phyloP scores from a whole-genome alignment of 2,329 filamentous ascomycete genomes.

The Teratosphaeria gauchensis region DNA sequence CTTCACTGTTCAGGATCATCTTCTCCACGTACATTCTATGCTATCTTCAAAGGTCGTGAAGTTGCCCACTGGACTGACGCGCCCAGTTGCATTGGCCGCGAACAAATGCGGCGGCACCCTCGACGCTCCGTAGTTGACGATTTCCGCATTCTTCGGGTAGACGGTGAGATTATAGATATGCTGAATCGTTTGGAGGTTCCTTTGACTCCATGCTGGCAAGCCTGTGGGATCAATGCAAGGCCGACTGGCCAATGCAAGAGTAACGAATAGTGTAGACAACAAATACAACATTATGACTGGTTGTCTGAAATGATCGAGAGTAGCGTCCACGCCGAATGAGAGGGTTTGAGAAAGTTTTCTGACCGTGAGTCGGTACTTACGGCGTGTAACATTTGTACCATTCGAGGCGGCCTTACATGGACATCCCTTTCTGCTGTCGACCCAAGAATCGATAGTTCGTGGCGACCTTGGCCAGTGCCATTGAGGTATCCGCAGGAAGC shows the following conservation, averaged over 20 bases:
- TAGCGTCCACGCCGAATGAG: background rate
- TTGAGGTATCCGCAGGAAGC: background rate
- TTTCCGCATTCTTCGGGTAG: slow-evolving; percentile 30
- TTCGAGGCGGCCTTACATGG: background rate
- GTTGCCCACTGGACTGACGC: slow-evolving; percentile 34
- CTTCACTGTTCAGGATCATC: slow-evolving; percentile 22
- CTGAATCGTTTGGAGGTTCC: slow-evolving; percentile 31
- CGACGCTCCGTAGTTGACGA: slow-evolving; percentile 26
- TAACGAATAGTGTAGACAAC: background rate
- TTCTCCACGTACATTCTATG: slow-evolving; percentile 28
- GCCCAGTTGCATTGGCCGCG: slow-evolving; percentile 28
- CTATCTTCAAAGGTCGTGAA: slow-evolving; percentile 34
- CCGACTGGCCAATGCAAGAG: background rate
- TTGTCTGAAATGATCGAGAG: background rate
- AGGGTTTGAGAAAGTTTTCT: background rate
- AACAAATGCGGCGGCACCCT: slow-evolving; percentile 33
- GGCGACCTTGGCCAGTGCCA: background rate
- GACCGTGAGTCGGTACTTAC: background rate
- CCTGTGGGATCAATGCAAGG: background rate
- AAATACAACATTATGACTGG: background rate
- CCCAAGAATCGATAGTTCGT: background rate
- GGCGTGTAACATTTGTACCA: background rate
- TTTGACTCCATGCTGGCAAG: slow-evolving; percentile 5
- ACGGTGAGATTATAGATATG: slow-evolving; percentile 34
- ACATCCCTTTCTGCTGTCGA: background rate